phyloP scores from a whole-genome alignment of 1,284 basidiomycete genomes.

The Omphalotus olearius region DNA sequence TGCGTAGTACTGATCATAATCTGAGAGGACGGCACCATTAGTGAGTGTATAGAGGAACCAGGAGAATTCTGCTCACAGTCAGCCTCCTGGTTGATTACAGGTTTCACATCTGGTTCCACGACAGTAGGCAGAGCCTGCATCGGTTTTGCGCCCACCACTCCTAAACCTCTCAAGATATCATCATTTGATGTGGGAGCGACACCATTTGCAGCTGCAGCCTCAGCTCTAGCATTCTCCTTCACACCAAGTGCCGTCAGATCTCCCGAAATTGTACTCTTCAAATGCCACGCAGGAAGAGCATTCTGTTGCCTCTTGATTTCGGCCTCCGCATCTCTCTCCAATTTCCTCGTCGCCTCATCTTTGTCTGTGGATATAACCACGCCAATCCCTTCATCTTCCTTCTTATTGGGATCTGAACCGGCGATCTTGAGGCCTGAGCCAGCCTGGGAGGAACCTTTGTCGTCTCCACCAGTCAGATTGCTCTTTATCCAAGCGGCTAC shows the following conservation, averaged over 20 bases:
- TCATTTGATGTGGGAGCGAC: slow-evolving; percentile 49
- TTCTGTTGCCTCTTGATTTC: slow-evolving; percentile 86
- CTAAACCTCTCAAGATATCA: slow-evolving; percentile 63
- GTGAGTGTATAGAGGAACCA: neutral
- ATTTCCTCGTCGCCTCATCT: slow-evolving; percentile 64
- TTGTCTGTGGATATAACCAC: slow-evolving; percentile 81
- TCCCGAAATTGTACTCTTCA: slow-evolving; percentile 92
- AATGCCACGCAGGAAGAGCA: slow-evolving; percentile 88
- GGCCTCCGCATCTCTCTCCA: slow-evolving; percentile 66
- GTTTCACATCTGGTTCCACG: slow-evolving; percentile 52
- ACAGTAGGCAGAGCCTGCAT: slow-evolving; percentile 25
- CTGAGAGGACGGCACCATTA: slow-evolving; percentile 29
- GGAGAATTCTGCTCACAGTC: slow-evolving; percentile 47
- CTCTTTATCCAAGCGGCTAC: slow-evolving; percentile 75
- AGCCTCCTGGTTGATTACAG: slow-evolving; percentile 48
- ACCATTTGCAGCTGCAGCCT: slow-evolving; percentile 27
- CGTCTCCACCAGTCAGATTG: slow-evolving; percentile 57
- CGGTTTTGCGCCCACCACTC: slow-evolving; percentile 39
- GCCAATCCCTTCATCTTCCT: slow-evolving; percentile 70
- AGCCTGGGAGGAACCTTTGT: slow-evolving; percentile 46
- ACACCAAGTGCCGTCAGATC: slow-evolving; percentile 85
- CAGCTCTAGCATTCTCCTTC: slow-evolving; percentile 52
- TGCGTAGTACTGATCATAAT: slow-evolving; percentile 78
- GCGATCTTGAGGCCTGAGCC: slow-evolving; percentile 66
- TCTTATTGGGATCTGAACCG: slow-evolving; percentile 56